Conservation (phyloP, 306 rosid genomes). For the Quercus mongolica region DNA sequence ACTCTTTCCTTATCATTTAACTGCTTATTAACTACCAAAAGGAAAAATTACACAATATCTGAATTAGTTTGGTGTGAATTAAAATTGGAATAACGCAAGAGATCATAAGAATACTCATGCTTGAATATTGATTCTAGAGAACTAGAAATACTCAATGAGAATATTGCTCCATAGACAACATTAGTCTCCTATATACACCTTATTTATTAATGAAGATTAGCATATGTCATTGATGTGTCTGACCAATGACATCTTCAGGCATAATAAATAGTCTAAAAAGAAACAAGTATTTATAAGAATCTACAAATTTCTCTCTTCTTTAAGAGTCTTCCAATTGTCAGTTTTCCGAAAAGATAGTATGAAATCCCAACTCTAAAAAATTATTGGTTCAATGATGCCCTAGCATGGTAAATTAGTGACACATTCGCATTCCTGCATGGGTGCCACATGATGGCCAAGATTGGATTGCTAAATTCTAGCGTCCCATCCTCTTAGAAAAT, state of each 20-base stretch:
- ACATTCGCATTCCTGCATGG: too few relatives aligned
- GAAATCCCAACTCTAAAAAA: too few relatives aligned
- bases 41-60: conserved; percentile 3
- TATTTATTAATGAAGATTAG: not conserved
- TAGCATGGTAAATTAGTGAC: too few relatives aligned
- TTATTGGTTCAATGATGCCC: too few relatives aligned
- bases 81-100: not conserved
- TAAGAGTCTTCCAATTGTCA: not conserved
- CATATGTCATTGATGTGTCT: not conserved
- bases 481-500: not conserved
- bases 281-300: not conserved
- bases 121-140: not conserved
- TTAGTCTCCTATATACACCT: not conserved
- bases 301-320: not conserved
- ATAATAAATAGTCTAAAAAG: not conserved
- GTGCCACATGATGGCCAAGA: not conserved
- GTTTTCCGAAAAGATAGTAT: not conserved
- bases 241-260: not conserved
- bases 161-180: not conserved
- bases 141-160: not conserved
- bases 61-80: conserved; percentile 7
- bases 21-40: conserved; percentile 81
- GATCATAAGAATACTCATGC: not conserved
- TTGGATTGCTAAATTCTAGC: not conserved
- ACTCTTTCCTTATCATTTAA: conserved; percentile 93